A percentile compares a stretch with the other conserved stretches of the same genome.
Evolutionary conservation across 75 land plant species (phyloP).

Genomic region (Pinus tabuliformis): DNA sequence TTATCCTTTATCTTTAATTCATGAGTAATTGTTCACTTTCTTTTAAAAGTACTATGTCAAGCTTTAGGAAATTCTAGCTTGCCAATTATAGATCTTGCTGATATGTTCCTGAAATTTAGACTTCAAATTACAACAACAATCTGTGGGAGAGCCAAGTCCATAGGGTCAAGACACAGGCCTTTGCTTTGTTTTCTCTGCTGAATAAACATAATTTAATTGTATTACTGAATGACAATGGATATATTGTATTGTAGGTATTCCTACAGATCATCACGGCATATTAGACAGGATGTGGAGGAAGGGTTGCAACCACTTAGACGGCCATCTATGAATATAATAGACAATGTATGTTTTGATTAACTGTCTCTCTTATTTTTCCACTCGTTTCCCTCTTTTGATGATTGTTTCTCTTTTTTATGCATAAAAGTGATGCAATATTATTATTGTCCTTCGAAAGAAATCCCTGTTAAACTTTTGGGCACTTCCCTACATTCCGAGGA

Average conservation of each 20-base stretch:
- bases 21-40: too few species aligned
- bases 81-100: not conserved
- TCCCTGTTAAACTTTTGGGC: too few species aligned
- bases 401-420: not conserved
- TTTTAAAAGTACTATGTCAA: not conserved
- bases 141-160: not conserved
- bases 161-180: not conserved
- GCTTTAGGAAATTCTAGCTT: not conserved
- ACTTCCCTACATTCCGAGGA: too few species aligned
- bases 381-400: not conserved
- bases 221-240: not conserved
- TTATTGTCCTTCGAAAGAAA: too few species aligned
- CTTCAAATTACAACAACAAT: not conserved
- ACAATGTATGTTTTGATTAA: not conserved
- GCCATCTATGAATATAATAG: not conserved
- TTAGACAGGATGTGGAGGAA: not conserved
- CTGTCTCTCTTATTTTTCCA: not conserved
- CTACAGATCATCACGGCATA: not conserved
- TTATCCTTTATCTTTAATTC: too few species aligned
- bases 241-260: conserved; percentile 1
- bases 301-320: not conserved
- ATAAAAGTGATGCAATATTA: too few species aligned
- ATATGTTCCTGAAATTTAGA: not conserved
- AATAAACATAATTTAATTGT: not conserved
- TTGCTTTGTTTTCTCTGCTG: not conserved